Evolutionary conservation across 2,329 filamentous ascomycete genomes (phyloP), one percentile per base, ranked within the genome.

Genomic region (Nigrograna mackinnonii): DNA sequence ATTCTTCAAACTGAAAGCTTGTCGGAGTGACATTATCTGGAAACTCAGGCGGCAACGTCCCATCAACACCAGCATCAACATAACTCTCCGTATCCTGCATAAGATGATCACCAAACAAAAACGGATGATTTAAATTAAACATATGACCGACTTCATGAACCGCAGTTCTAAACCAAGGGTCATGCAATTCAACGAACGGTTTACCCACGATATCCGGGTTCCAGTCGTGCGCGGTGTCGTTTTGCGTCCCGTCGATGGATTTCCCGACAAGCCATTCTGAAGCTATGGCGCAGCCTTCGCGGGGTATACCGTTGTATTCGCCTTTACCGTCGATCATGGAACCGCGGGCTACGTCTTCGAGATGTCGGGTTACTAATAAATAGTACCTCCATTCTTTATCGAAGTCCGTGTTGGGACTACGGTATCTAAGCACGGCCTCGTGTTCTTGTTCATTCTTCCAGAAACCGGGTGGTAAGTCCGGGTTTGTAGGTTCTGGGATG

Each of bases 101-200:
- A 11, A 49, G 21, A 14, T 35, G 35, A 11, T 28, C 17, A 16
- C 9, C 26, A 21, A 49, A 49, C 3, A 39, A 31, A 3, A 4
- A n/a, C 24, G 46, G 46, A 35, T 46, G 46, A n/a, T 7, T 3
- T 5, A 49, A 21, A 14, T 42, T 43, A 20, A 49, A 40, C 21
- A 41, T 28, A 22, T 49, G 46, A 2, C 46, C 46, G 17, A 49
- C 43, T 35, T 49, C 46, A 24, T 49, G 46, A 2, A 43, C 17
- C 11, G 35, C 35, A 21, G 46, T 43, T 20, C 43, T 31, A 24
- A 43, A 43, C 19, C 35, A 49, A 3, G 46, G 16, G 22, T 45
- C 43, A 2, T 35, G 30, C 11, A 46, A 7, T 4, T 30, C 20
- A 14, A 31, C 35, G 28, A 49, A 49, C 22, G 32, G 22, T 28